Evolutionary conservation across 352 stramenopile genomes (phyloP).

Genomic region (Thalassiosira oceanica): DNA sequence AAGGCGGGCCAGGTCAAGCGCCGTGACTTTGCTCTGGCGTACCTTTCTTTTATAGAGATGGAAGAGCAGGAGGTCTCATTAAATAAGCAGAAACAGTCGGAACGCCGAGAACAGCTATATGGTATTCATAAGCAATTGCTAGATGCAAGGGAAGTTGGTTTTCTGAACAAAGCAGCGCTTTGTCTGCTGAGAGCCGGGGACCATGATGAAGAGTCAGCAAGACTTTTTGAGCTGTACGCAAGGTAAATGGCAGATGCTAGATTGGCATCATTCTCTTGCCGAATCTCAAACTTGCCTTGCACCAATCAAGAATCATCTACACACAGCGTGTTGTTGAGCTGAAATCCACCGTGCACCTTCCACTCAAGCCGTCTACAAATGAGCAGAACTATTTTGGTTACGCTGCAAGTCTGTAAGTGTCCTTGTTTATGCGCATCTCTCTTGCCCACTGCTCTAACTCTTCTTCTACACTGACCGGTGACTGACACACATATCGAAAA

Average conservation of each 20-base stretch:
- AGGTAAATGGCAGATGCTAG: neutral
- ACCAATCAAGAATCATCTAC: too few species aligned
- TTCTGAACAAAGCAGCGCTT: constrained; percentile 48
- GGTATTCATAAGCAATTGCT: constrained; percentile 35
- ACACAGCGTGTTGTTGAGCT: too few species aligned
- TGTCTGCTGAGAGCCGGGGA: constrained; percentile 43
- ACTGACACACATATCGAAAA: too few species aligned
- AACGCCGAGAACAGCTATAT: constrained; percentile 25
- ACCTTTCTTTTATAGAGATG: constrained; percentile 42
- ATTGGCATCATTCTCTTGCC: neutral
- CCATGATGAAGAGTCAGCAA: constrained; percentile 25
- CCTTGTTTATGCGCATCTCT: too few species aligned
- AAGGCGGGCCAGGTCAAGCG: constrained; percentile 44
- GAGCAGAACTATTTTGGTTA: constrained; percentile 49
- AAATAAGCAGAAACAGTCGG: constrained; percentile 20
- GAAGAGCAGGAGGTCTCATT: constrained; percentile 24
- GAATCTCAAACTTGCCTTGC: too few species aligned
- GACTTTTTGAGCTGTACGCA: constrained; percentile 50
- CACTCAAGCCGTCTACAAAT: constrained; percentile 23
- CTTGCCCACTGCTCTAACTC: too few species aligned
- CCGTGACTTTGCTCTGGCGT: constrained; percentile 33
- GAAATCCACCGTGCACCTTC: constrained; percentile 3
- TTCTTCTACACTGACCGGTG: too few species aligned
- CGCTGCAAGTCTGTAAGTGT: too few species aligned
- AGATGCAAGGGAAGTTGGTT: constrained; percentile 38